phyloP scores from a whole-genome alignment of 495 filamentous ascomycete species.

The Aspergillus avenaceus region DNA sequence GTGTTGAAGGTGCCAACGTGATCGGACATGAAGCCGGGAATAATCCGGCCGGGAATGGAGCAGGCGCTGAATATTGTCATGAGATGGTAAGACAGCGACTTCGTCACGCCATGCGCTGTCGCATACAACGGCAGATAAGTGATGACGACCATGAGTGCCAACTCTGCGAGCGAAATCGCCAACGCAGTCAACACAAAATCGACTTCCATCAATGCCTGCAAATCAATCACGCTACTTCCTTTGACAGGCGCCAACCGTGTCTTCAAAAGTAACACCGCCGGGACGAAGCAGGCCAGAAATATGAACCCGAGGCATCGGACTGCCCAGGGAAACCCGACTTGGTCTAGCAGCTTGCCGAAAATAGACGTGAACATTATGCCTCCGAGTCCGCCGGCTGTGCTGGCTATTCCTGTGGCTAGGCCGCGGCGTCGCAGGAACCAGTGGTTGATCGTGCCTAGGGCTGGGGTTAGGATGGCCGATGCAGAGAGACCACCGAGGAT shows the following conservation, averaged over 20 bases:
- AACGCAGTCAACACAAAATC: conserved; percentile 46
- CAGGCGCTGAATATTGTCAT: conserved; percentile 28
- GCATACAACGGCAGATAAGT: conserved; percentile 23
- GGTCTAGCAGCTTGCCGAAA: conserved; percentile 15
- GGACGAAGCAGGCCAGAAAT: conserved; percentile 36
- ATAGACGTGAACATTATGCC: conserved; percentile 50
- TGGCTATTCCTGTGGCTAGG: conserved; percentile 38
- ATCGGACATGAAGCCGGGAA: conserved; percentile 31
- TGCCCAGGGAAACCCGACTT: conserved; percentile 32
- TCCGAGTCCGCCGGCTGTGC: conserved; percentile 12
- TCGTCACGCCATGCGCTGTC: conserved; percentile 19
- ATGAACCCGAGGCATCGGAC: conserved; percentile 28
- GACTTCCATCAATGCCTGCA: conserved; percentile 50
- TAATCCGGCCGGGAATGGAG: conserved; percentile 36
- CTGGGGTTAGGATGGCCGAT: conserved; percentile 55
- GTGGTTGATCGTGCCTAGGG: conserved; percentile 49
- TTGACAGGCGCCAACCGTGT: conserved; percentile 50
- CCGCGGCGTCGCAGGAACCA: conserved; percentile 65
- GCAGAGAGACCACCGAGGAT: conserved; percentile 20
- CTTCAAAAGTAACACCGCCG: conserved; percentile 57
- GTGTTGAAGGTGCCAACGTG: conserved; percentile 28
- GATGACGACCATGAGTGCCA: conserved; percentile 25
- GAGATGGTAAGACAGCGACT: conserved; percentile 24
- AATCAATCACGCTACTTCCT: conserved; percentile 7
- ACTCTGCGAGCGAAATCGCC: conserved; percentile 10